These are phyloP conservation scores for Colletotrichum tanaceti DNA, from an alignment of 2,329 filamentous ascomycete species.

Conservation along the genomic window DNA sequence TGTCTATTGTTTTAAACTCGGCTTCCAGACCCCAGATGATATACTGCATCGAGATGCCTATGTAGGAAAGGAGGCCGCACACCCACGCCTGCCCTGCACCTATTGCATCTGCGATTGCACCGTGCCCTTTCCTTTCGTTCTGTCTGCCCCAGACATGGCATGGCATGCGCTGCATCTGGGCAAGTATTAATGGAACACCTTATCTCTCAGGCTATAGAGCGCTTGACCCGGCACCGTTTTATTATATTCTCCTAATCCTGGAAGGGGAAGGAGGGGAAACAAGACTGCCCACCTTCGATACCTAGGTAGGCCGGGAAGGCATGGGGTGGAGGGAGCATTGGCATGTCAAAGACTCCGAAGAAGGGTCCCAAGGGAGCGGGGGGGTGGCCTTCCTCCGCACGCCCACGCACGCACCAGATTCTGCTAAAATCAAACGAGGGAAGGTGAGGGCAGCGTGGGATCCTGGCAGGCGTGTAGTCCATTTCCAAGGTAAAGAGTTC, in stretches of 20 bases:
- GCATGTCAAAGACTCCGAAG: background rate
- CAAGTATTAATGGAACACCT: background rate
- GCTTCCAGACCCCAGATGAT: background rate
- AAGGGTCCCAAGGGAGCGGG: slow-evolving; percentile 24
- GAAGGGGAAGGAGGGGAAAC: slow-evolving; percentile 34
- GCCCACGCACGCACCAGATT: slow-evolving; percentile 29
- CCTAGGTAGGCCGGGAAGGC: slow-evolving; percentile 1
- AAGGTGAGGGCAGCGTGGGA: slow-evolving; percentile 17
- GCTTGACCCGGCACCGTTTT: slow-evolving; percentile 40
- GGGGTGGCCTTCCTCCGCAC: slow-evolving; percentile 24
- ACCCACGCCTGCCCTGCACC: slow-evolving; percentile 10
- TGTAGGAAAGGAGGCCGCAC: slow-evolving; percentile 35
- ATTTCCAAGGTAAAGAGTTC: slow-evolving; percentile 23
- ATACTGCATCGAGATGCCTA: background rate
- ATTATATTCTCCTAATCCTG: slow-evolving; percentile 11
- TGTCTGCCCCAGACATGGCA: background rate
- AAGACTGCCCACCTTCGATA: background rate
- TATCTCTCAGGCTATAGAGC: slow-evolving; percentile 21
- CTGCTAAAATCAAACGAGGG: slow-evolving; percentile 28
- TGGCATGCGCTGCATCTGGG: slow-evolving; percentile 5
- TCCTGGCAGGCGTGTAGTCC: background rate
- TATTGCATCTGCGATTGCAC: slow-evolving; percentile 13
- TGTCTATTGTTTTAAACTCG: background rate
- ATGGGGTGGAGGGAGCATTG: background rate
- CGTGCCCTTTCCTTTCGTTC: background rate